Evolutionary conservation across 371 early-diverging fungal species (phyloP), one percentile per base, ranked within the genome.

Genomic region (Mortierella sp.): DNA sequence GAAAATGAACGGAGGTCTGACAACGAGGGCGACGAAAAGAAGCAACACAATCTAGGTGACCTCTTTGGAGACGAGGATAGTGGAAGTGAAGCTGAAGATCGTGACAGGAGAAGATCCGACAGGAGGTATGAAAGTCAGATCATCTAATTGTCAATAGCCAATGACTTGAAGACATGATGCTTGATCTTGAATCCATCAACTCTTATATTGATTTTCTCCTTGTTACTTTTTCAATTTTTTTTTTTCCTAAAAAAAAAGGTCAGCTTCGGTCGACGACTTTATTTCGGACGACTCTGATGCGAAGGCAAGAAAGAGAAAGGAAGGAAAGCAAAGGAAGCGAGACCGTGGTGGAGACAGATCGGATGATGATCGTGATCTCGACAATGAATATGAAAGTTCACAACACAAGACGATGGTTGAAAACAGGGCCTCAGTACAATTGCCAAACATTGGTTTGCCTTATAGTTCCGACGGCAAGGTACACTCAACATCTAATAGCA

Each of bases 51-150:
- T 37, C 59, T 69, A 13, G 73, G 70, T 7, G 73, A 78, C 22
- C 59, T 78, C 29, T 78, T 78, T 65, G 75, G 75, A 31, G 73
- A 69, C n/a, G 74, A 72, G 12, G 73, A 56, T 1, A 80, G 75
- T 40, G 75, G 65, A 26, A 80, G 80, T 23, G 80, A 75, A 43
- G 64, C 62, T 15, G 80, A 73, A 13, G 42, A 51, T 26, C 51
- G 28, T 1, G 63, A 60, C 31, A 64, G 60, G 47, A 64, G 47
- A 35, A 29, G 34, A 22, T 47, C 60, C 0, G 53, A n/a, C 26
- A 51, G 77, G 35, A 68, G 76, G 76, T 76, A 76, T 13, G 59
- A 5, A 37, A 37, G 37, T 37, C 7, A 37, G 7, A 37, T 37
- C 7, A 10, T 37, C 37, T 37, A 37, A 37, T 37, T 37, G 10